Percentiles rank a stretch among this genome's conserved stretches.
These are phyloP conservation scores for Carpinus fangiana DNA, from an alignment of 306 rosid genomes.

Conservation along the genomic window DNA sequence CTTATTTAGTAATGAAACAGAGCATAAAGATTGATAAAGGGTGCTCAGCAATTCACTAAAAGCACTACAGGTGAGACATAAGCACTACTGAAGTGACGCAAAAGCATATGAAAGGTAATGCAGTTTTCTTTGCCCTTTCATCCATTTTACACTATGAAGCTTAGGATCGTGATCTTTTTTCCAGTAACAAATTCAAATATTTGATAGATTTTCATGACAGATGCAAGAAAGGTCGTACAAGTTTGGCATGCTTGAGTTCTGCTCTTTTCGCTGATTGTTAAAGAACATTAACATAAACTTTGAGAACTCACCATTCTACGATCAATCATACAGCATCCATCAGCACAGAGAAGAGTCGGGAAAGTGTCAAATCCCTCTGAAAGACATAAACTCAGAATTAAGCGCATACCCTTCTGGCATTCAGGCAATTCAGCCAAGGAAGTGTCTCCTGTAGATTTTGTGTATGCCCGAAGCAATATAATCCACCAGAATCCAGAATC, in stretches of 20 bases:
- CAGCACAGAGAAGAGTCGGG: conserved; percentile 96
- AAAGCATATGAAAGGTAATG: not conserved
- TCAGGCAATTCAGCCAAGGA: conserved; percentile 85
- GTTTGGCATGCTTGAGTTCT: conserved; percentile 7
- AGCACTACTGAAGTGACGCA: not conserved
- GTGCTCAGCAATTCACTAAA: not conserved
- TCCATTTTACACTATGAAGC: not conserved
- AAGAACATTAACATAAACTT: conserved; percentile 9
- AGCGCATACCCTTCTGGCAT: conserved; percentile 96
- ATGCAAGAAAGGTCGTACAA: not conserved
- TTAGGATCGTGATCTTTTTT: not conserved
- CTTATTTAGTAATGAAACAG: not conserved
- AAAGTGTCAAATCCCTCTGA: conserved; percentile 94
- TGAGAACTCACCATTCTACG: conserved; percentile 81
- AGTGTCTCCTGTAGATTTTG: conserved; percentile 83
- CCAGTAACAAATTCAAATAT: not conserved
- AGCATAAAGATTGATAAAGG: not conserved
- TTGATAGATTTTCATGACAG: not conserved
- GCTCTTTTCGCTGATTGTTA: conserved; percentile 11
- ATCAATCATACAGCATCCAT: conserved; percentile 97
- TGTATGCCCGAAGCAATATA: conserved; percentile 87
- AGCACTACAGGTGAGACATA: not conserved
- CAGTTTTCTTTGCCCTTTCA: conserved; percentile 1
- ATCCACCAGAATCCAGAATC: conserved; percentile 99
- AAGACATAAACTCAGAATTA: conserved; percentile 78